A percentile compares a stretch with the other conserved stretches of the same genome.
Evolutionary conservation across 1,284 basidiomycete species (phyloP).

Genomic region (Wallemia hederae): DNA sequence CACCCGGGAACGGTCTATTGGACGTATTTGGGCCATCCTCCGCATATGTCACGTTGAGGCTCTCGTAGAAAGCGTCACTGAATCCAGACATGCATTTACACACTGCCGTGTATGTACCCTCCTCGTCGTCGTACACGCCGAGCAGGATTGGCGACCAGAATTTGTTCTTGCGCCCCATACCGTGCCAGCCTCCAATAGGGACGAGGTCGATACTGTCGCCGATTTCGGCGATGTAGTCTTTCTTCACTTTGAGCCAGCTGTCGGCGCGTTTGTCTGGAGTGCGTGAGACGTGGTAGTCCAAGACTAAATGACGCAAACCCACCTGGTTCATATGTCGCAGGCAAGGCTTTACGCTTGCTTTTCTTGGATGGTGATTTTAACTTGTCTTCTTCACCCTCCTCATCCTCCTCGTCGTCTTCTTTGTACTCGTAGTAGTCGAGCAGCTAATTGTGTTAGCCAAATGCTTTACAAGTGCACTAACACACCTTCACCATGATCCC

Average conservation of each 20-base stretch:
- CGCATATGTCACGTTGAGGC: conserved; percentile 49
- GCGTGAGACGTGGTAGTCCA: conserved; percentile 13
- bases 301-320: conserved; percentile 10
- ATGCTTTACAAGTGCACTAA: neutral
- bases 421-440: neutral
- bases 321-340: neutral
- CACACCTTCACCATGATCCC: neutral
- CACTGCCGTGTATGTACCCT: conserved; percentile 74
- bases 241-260: conserved; percentile 29
- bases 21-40: conserved; percentile 13
- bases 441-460: neutral
- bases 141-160: conserved; percentile 85
- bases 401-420: neutral
- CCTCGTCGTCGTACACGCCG: conserved; percentile 71
- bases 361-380: conserved; percentile 9
- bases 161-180: conserved; percentile 88
- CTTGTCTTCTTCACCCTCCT: conserved; percentile 2
- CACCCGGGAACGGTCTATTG: neutral
- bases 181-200: conserved; percentile 90
- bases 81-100: conserved; percentile 75
- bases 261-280: conserved; percentile 8
- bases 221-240: conserved; percentile 85
- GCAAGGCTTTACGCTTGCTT: conserved; percentile 6
- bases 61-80: conserved; percentile 50
- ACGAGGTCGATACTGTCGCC: conserved; percentile 93